phyloP scores from a whole-genome alignment of 1,284 basidiomycete genomes.

The Apiotrichum akiyoshidainum region DNA sequence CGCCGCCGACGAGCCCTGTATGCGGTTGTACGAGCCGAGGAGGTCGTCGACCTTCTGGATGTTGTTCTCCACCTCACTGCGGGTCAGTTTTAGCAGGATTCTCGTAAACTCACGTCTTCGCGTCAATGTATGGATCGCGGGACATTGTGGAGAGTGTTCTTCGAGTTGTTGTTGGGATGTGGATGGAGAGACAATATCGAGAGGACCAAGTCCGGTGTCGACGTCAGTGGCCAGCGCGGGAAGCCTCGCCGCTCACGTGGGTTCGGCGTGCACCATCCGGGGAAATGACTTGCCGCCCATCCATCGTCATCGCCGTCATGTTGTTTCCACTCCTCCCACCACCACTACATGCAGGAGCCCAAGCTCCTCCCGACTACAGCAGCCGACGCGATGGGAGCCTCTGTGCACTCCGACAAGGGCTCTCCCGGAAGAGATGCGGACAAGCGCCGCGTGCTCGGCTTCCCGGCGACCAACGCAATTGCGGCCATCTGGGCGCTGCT shows the following conservation, averaged over 20 bases:
- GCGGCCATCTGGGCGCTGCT: conserved; percentile 8
- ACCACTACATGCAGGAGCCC: too few species aligned
- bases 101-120: conserved; percentile 33
- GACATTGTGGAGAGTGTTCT: conserved; percentile 27
- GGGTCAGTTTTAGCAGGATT: not conserved
- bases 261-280: too few species aligned
- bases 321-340: too few species aligned
- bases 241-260: too few species aligned
- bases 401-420: too few species aligned
- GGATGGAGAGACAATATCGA: not conserved
- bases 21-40: conserved; percentile 27
- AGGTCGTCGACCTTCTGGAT: conserved; percentile 32
- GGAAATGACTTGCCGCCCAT: too few species aligned
- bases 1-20: conserved; percentile 12
- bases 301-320: too few species aligned
- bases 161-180: not conserved
- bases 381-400: too few species aligned
- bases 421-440: too few species aligned
- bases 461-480: not conserved
- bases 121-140: conserved; percentile 45
- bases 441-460: not conserved
- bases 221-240: not conserved
- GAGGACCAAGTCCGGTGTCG: not conserved
- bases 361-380: too few species aligned
- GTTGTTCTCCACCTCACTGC: conserved; percentile 42